Base-by-base conservation (phyloP, 192 early-diverging fungal species). In the Helicostylum pulchrum region DNA sequence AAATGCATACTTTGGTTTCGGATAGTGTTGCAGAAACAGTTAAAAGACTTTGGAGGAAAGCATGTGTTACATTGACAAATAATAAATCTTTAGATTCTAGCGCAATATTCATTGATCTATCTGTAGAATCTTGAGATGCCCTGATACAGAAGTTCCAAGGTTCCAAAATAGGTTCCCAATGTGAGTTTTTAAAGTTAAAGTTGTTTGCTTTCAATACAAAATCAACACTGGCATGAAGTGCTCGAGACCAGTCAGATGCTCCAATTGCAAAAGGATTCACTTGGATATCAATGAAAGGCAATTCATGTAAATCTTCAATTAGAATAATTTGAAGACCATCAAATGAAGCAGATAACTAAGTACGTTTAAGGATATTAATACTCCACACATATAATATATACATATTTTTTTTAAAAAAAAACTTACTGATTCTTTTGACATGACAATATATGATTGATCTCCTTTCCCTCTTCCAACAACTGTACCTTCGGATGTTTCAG, bases 141-240 rank as follows among this genome's bases (percentile, higher is more conserved):
- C 75, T 75, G 20, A 85, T 34, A 8, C 64, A 46, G 39, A 88
- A 85, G 19, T 84, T 73, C 83, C 86, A 92, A 10, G 85, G 89
- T 71, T 95, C 94, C 15, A 93, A 56, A 48, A 94, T 67, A 1
- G 94, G 91, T 75, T 95, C 94, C 94, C 94, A 95, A 70, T 94
- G 92, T 42, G 92, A 93, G 70, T 87, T 92, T 64, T 88, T 88
- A 39, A 90, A 71, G 72, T 95, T 95, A 56, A 90, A 95, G 70
- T 87, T 90, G 62, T 92, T 92, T 43, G 79, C 80, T 49, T 87
- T 78, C 45, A 91, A 49, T 23, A 75, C 71, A 4, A 93, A 67
- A 17, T 79, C 75, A 8, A 78, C 78, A 58, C 87, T 80, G 19
- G 88, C 71, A 7, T 73, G 73, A 58, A 92, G 63, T 56, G 53